Evolutionary conservation across 805 yeast species (phyloP).

Genomic region (Kodamaea lidongshanica): DNA sequence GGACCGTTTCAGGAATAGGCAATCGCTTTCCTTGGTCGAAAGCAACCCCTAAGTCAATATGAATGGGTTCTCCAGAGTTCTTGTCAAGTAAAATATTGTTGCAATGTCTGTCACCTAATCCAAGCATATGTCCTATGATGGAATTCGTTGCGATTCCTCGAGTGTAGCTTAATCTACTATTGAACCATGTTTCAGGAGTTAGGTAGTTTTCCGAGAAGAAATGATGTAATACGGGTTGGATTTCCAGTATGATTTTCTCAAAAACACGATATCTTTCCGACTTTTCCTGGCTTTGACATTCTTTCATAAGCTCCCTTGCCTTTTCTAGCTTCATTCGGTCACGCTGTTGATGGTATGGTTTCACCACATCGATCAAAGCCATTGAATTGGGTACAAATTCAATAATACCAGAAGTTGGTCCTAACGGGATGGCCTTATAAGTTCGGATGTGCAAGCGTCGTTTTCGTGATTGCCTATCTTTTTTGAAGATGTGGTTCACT

Average conservation of each 20-base stretch:
- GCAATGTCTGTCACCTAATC: slow-evolving; percentile 93
- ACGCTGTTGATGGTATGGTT: slow-evolving; percentile 50
- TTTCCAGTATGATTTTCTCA: slow-evolving; percentile 39
- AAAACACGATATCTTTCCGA: slow-evolving; percentile 42
- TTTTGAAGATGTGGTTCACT: slow-evolving; percentile 60
- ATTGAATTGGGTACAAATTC: slow-evolving; percentile 80
- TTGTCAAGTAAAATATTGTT: slow-evolving; percentile 82
- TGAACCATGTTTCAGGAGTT: slow-evolving; percentile 71
- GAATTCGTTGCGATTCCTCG: slow-evolving; percentile 81
- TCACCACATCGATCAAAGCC: slow-evolving; percentile 63
- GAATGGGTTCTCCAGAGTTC: slow-evolving; percentile 85
- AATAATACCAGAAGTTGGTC: slow-evolving; percentile 80
- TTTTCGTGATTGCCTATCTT: slow-evolving; percentile 50
- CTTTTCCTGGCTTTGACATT: slow-evolving; percentile 42
- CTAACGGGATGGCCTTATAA: slow-evolving; percentile 84
- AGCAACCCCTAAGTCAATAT: slow-evolving; percentile 93
- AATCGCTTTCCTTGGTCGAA: slow-evolving; percentile 87
- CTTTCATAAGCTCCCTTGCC: slow-evolving; percentile 63
- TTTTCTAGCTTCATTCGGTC: slow-evolving; percentile 45
- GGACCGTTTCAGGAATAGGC: slow-evolving; percentile 88
- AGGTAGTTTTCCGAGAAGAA: slow-evolving; percentile 66
- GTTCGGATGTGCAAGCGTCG: slow-evolving; percentile 66
- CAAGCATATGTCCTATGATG: slow-evolving; percentile 80
- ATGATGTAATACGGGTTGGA: slow-evolving; percentile 61
- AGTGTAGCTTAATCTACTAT: slow-evolving; percentile 55